Evolutionary conservation across 768 basidiomycete species (phyloP), one percentile per base, ranked within the genome.

Genomic region (Trametes maxima): DNA sequence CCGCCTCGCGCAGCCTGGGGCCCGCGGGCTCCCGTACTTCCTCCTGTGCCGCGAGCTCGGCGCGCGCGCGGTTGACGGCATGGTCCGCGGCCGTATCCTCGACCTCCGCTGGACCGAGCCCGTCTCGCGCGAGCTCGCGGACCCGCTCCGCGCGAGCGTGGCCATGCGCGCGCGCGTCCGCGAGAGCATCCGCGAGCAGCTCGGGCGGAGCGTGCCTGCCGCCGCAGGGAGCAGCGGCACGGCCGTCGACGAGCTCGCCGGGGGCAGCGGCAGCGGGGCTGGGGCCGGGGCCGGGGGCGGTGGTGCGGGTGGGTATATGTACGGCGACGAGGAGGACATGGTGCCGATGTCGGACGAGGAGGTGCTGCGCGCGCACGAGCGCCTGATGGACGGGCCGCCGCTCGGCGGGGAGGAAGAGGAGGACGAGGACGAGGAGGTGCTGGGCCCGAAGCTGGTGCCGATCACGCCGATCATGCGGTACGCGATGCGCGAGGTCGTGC

Each of bases 401-500:
- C 83, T 54, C 82, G 25, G 19, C 13, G n/a, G n/a, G n/a, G 36
- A 33, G 28, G 28, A 33, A 33, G 28, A 33, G 80, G 68, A 59
- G 10, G 80, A 81, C 55, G 75, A 81, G 25, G 76, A 78, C 57
- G 83, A 86, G 62, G 80, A 88, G 55, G 63, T 79, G 25, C 79
- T 91, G 36, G 90, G 90, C 12, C 91, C 92, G 13, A 88, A 88
- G 72, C 70, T 94, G 58, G 79, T 91, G 35, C 87, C 92, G 10
- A 82, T 84, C 17, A 89, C 90, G 2, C 90, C 91, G 2, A 89
- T 94, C 60, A 90, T 93, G 85, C 78, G 87, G 28, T 91, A 78
- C 71, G 92, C 92, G 48, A 94, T 94, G 90, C 78, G 85, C 52
- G 87, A 90, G 69, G 91, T 94, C 10, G 83, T 94, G 17, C 82